phyloP scores from a whole-genome alignment of 495 filamentous ascomycete genomes.

The Niebla homalea region DNA sequence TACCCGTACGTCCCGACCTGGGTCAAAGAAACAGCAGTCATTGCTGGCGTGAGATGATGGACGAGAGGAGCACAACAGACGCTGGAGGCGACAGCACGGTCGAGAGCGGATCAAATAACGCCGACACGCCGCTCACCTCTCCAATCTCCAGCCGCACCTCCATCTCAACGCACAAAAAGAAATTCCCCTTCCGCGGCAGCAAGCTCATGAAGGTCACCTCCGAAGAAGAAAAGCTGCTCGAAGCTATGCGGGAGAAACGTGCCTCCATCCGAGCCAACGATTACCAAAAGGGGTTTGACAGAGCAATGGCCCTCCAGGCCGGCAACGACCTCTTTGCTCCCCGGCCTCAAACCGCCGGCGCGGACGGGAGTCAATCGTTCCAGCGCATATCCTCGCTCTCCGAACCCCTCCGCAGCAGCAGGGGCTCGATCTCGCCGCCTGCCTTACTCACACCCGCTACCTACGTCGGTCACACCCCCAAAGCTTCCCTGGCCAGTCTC shows the following conservation, averaged over 20 bases:
- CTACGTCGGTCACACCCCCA: neutral
- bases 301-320: slow-evolving; percentile 8
- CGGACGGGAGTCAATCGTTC: slow-evolving; percentile 6
- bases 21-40: slow-evolving; percentile 12
- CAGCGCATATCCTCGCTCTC: slow-evolving; percentile 9
- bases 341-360: slow-evolving; percentile 15
- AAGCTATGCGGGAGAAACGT: slow-evolving; percentile 65
- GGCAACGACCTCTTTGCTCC: neutral
- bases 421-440: neutral
- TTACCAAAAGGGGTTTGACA: slow-evolving; percentile 35
- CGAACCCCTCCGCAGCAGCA: slow-evolving; percentile 5
- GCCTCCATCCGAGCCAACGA: slow-evolving; percentile 63
- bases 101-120: slow-evolving; percentile 7
- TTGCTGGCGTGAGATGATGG: slow-evolving; percentile 14
- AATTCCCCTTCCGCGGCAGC: slow-evolving; percentile 20
- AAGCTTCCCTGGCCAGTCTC: neutral
- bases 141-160: neutral
- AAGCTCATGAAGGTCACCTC: slow-evolving; percentile 74
- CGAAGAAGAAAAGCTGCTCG: slow-evolving; percentile 72
- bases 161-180: neutral
- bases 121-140: neutral
- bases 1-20: slow-evolving; percentile 11
- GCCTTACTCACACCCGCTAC: neutral
- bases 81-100: slow-evolving; percentile 2
- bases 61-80: slow-evolving; percentile 7